Percentiles rank a stretch among this genome's conserved stretches.
Evolutionary conservation across 148 eudicot genomes (phyloP).

Genomic region (Nyssa sinensis): DNA sequence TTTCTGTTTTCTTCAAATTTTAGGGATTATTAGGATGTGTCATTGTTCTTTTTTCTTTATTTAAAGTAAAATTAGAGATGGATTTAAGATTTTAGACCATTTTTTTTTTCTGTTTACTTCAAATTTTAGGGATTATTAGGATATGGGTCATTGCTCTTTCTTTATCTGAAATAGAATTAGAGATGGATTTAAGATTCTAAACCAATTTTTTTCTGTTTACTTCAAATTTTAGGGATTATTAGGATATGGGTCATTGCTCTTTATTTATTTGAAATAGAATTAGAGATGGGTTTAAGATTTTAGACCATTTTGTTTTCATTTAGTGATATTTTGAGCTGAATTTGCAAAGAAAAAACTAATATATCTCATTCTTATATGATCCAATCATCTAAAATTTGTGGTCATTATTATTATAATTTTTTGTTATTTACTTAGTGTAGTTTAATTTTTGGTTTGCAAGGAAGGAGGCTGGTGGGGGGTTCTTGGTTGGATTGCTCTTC

Average conservation of each 20-base stretch:
- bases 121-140: neutral
- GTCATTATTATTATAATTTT: conserved; percentile 8
- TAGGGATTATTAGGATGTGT: neutral
- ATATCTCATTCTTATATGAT: neutral
- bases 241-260: neutral
- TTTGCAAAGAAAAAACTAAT: neutral
- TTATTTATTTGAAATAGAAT: neutral
- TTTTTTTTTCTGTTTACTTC: neutral
- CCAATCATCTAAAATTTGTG: conserved; percentile 10
- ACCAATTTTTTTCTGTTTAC: neutral
- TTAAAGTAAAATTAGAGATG: neutral
- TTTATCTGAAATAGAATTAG: neutral
- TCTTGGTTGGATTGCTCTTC: conserved; percentile 2
- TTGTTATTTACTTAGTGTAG: conserved; percentile 8
- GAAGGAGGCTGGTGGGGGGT: conserved; percentile 17
- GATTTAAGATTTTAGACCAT: neutral
- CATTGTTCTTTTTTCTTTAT: neutral
- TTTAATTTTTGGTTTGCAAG: conserved; percentile 5
- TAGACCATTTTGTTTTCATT: neutral
- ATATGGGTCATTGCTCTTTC: neutral
- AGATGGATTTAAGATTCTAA: neutral
- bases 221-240: neutral
- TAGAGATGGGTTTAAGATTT: neutral
- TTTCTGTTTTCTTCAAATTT: neutral
- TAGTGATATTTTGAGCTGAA: neutral